Conservation (phyloP, 2,329 filamentous ascomycete genomes). For the Claviceps arundinis region DNA sequence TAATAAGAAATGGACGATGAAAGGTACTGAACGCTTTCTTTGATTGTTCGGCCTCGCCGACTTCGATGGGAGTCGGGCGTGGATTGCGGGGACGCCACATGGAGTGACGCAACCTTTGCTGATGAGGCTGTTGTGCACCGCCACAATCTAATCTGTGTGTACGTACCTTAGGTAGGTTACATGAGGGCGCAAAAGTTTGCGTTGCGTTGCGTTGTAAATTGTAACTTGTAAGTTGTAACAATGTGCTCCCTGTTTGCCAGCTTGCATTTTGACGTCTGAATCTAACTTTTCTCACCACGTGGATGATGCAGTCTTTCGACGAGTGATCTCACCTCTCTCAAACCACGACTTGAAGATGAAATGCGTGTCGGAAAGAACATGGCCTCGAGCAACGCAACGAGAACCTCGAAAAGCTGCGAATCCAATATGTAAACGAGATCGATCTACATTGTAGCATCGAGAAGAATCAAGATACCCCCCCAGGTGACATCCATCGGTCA, state of each 20-base stretch:
- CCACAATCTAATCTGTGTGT: neutral
- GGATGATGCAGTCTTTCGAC: neutral
- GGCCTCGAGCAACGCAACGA: neutral
- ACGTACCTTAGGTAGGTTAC: neutral
- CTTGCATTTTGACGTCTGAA: neutral
- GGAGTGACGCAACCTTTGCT: constrained; percentile 4
- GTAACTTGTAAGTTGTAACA: no score
- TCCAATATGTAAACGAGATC: neutral
- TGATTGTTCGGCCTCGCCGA: constrained; percentile 1
- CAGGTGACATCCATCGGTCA: neutral
- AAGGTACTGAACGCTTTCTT: neutral
- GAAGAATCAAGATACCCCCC: neutral
- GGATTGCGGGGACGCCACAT: constrained; percentile 8
- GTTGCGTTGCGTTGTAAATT: neutral
- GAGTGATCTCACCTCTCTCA: neutral
- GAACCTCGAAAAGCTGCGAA: neutral
- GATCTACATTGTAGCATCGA: neutral
- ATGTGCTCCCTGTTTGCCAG: neutral
- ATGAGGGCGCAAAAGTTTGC: neutral
- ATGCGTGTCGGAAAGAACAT: neutral
- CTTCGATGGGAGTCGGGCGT: neutral
- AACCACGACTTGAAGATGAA: neutral
- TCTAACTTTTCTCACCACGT: neutral
- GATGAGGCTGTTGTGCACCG: neutral
- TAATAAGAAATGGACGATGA: no score